Percentiles rank a stretch among this genome's conserved stretches.
Conservation (phyloP, 768 basidiomycete species). For the Rhodotorula graminis region DNA sequence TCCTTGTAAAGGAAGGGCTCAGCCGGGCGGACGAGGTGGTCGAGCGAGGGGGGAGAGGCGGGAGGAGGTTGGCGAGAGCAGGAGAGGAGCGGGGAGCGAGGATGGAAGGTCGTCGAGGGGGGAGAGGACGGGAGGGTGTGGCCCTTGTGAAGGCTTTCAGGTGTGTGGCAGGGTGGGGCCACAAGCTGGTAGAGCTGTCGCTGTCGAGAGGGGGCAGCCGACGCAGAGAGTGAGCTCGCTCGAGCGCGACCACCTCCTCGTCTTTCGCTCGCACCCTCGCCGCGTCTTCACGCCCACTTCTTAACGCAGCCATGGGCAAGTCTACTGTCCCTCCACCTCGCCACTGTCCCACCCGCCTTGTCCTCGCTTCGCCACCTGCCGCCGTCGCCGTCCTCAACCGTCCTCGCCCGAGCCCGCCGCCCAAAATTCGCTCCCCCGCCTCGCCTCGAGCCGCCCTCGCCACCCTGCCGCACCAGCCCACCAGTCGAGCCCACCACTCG, state of each 20-base stretch:
- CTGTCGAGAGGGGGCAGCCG: no score
- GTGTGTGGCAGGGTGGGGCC: no score
- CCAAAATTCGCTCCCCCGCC: slow-evolving; percentile 2
- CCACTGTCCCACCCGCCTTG: background rate
- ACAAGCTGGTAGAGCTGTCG: no score
- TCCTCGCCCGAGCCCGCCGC: background rate
- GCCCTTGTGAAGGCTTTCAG: no score
- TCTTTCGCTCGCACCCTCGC: slow-evolving; percentile 10
- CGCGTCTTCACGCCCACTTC: slow-evolving; percentile 11
- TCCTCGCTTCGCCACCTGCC: background rate
- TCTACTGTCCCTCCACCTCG: background rate
- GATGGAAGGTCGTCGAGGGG: no score
- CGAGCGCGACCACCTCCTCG: background rate
- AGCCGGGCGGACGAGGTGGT: no score
- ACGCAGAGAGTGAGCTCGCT: background rate
- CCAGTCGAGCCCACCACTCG: background rate
- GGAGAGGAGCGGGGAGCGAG: no score
- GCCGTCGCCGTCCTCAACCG: background rate
- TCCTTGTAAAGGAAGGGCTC: no score
- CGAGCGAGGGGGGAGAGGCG: no score
- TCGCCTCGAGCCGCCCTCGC: background rate
- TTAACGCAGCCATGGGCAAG: slow-evolving; percentile 7
- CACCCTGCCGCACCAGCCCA: background rate
- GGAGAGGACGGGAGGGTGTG: no score
- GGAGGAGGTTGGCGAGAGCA: no score